Evolutionary conservation across 2,329 filamentous ascomycete genomes (phyloP).

Genomic region (Fusarium fracticaudum): DNA sequence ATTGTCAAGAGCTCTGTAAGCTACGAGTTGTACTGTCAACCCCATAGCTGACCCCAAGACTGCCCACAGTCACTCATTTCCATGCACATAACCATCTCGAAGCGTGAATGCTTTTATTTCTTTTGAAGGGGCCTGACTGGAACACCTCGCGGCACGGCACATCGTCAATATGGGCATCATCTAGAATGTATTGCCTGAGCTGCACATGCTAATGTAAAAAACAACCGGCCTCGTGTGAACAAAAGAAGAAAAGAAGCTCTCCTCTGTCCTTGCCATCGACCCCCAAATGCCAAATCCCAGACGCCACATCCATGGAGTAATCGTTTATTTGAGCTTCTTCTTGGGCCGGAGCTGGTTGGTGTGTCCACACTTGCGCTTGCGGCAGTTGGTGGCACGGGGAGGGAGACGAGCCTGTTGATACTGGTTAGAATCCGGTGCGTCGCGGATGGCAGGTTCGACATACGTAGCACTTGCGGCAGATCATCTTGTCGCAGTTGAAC

Average conservation of each 20-base stretch:
- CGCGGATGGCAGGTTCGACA: slow-evolving; percentile 50
- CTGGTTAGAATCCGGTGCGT: background rate
- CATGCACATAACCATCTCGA: slow-evolving; percentile 8
- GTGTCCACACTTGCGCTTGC: slow-evolving; percentile 99
- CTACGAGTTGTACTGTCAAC: background rate
- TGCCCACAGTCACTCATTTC: background rate
- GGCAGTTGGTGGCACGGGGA: slow-evolving; percentile 99
- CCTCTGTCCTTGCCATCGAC: slow-evolving; percentile 49
- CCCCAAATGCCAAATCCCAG: slow-evolving; percentile 55
- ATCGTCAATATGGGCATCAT: slow-evolving; percentile 47
- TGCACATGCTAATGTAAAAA: slow-evolving; percentile 55
- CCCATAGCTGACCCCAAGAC: background rate
- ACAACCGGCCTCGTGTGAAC: slow-evolving; percentile 51
- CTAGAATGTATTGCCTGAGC: slow-evolving; percentile 51
- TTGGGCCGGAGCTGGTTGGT: slow-evolving; percentile 99
- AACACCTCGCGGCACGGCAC: slow-evolving; percentile 33
- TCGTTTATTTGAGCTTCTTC: slow-evolving; percentile 95
- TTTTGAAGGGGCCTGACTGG: slow-evolving; percentile 33
- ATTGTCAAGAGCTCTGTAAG: background rate
- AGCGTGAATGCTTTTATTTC: slow-evolving; percentile 38
- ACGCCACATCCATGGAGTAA: slow-evolving; percentile 56
- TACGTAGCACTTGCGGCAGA: slow-evolving; percentile 99
- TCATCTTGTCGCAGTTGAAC: slow-evolving; percentile 99
- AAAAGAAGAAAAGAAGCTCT: slow-evolving; percentile 45
- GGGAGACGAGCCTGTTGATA: slow-evolving; percentile 78